Evolutionary conservation across 1,284 basidiomycete genomes (phyloP).

Genomic region (Cryptococcus deneoformans): DNA sequence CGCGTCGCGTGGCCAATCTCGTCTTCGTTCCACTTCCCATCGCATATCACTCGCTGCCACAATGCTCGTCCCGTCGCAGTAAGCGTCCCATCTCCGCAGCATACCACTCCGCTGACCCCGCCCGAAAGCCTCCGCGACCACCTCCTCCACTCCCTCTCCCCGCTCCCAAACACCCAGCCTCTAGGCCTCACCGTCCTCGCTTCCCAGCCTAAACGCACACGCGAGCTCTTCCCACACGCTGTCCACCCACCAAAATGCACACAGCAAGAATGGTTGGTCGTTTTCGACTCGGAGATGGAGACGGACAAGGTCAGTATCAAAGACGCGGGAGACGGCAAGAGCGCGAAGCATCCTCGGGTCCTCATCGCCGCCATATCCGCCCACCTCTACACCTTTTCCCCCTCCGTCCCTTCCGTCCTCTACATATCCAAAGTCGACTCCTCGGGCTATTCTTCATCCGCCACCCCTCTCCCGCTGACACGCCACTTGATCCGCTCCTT

Average conservation of each 20-base stretch:
- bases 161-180: constrained; percentile 53
- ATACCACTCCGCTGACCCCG: neutral
- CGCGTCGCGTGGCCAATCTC: too few species aligned
- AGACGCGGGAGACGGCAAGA: neutral
- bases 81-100: neutral
- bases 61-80: neutral
- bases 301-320: neutral
- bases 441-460: constrained; percentile 63
- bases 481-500: constrained; percentile 65
- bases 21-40: too few species aligned
- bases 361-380: constrained; percentile 79
- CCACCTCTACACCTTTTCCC: constrained; percentile 63
- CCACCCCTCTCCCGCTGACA: constrained; percentile 60
- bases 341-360: constrained; percentile 4
- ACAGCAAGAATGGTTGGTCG: constrained; percentile 59
- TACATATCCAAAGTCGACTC: constrained; percentile 95
- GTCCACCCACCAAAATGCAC: constrained; percentile 51
- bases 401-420: constrained; percentile 66
- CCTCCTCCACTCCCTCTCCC: constrained; percentile 59
- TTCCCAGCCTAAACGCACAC: constrained; percentile 64
- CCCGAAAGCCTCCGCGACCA: constrained; percentile 58
- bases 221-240: constrained; percentile 70
- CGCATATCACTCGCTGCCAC: too few species aligned
- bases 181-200: constrained; percentile 73
- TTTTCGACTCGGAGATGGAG: constrained; percentile 61